Percentiles rank a stretch among this genome's conserved stretches.
These are phyloP conservation scores for Ascoidea tarda DNA, from an alignment of 805 yeast species.

Conservation along the genomic window DNA sequence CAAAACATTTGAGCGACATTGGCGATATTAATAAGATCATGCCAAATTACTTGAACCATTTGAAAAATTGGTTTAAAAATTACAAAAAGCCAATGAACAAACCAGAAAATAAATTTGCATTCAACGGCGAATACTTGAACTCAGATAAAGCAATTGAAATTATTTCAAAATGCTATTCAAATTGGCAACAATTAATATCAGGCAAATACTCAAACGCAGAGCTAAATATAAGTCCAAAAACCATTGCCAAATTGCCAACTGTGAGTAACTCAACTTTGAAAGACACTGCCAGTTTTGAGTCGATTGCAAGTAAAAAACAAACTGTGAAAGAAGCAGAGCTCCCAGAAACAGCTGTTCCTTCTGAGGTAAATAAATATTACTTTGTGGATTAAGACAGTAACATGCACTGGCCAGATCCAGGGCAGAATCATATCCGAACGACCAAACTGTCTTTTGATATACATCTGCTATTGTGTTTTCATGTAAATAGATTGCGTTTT, in stretches of 20 bases:
- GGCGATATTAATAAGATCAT: constrained; percentile 51
- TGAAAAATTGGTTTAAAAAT: constrained; percentile 69
- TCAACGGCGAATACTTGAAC: constrained; percentile 51
- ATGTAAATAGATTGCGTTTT: no score
- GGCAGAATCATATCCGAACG: no score
- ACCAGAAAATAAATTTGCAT: constrained; percentile 61
- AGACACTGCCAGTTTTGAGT: neutral
- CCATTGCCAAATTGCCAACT: constrained; percentile 16
- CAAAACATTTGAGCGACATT: constrained; percentile 42
- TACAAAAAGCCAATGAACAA: constrained; percentile 79
- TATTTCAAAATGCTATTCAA: constrained; percentile 47
- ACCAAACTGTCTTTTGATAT: no score
- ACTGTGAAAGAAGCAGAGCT: neutral
- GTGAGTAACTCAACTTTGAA: constrained; percentile 2
- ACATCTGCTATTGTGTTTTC: no score
- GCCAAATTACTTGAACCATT: constrained; percentile 59
- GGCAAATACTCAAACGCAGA: constrained; percentile 8
- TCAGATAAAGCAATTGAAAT: constrained; percentile 43
- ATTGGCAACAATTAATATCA: constrained; percentile 50
- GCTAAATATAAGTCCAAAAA: constrained; percentile 19
- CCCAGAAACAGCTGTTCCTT: neutral
- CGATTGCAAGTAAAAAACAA: neutral
- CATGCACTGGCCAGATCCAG: no score
- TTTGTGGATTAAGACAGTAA: neutral
- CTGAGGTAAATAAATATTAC: neutral